Conservation (phyloP, 768 basidiomycete species). For the Clavulina sp. region DNA sequence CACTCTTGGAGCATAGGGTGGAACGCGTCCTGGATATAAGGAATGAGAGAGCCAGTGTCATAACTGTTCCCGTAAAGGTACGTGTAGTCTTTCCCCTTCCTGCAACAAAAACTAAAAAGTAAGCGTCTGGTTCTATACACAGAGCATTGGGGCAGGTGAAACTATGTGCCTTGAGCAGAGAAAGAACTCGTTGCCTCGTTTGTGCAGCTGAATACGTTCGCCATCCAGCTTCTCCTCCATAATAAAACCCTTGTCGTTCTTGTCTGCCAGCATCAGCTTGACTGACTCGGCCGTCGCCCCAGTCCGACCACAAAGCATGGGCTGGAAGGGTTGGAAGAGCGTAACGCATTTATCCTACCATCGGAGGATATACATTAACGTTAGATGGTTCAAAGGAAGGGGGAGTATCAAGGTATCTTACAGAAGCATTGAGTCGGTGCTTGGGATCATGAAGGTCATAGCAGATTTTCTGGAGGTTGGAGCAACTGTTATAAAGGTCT, state of each 20-base stretch:
- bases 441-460: slow-evolving; percentile 74
- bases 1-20: slow-evolving; percentile 65
- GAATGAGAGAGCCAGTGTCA: slow-evolving; percentile 75
- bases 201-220: slow-evolving; percentile 91
- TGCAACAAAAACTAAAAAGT: slow-evolving; percentile 24
- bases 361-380: not conserved
- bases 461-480: slow-evolving; percentile 83
- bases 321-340: slow-evolving; percentile 73
- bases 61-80: slow-evolving; percentile 79
- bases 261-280: slow-evolving; percentile 58
- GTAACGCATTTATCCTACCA: slow-evolving; percentile 66
- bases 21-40: slow-evolving; percentile 62
- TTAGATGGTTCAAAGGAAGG: not conserved
- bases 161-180: slow-evolving; percentile 66
- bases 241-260: slow-evolving; percentile 34
- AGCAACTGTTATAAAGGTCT: slow-evolving; percentile 89
- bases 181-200: slow-evolving; percentile 74
- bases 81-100: slow-evolving; percentile 77
- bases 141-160: not conserved
- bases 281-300: slow-evolving; percentile 68
- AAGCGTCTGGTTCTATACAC: not conserved
- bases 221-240: slow-evolving; percentile 98
- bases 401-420: slow-evolving; percentile 14
- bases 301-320: slow-evolving; percentile 86
- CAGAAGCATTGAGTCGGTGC: slow-evolving; percentile 44